phyloP scores from a whole-genome alignment of 148 eudicot species.

The Bassia scoparia region DNA sequence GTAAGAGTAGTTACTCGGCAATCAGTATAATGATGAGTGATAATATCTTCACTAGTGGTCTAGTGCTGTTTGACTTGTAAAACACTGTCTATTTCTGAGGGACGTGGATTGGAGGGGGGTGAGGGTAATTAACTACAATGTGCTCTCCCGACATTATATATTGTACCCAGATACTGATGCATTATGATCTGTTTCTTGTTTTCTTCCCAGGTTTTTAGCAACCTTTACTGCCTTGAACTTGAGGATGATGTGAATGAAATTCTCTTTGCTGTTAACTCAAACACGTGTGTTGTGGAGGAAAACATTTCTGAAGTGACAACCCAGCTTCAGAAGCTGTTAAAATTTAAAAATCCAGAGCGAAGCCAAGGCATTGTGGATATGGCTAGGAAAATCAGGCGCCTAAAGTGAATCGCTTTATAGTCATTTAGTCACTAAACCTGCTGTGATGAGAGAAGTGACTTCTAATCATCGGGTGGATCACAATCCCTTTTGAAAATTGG shows the following conservation, averaged over 20 bases:
- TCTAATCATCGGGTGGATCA: background rate
- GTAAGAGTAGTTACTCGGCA: background rate
- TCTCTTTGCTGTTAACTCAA: constrained; percentile 64
- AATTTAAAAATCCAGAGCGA: constrained; percentile 43
- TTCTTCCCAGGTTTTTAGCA: constrained; percentile 59
- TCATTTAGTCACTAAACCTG: background rate
- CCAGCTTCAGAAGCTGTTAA: constrained; percentile 45
- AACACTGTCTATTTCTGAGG: too few relatives aligned
- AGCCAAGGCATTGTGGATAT: constrained; percentile 41
- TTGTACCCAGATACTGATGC: background rate
- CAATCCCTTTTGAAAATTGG: background rate
- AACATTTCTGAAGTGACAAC: constrained; percentile 48
- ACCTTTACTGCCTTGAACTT: constrained; percentile 66
- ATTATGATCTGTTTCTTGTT: background rate
- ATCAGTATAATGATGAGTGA: background rate
- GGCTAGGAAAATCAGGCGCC: constrained; percentile 51
- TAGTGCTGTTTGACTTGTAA: background rate
- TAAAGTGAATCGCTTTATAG: constrained; percentile 28
- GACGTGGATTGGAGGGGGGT: too few relatives aligned
- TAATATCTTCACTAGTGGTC: background rate
- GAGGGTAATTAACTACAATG: too few relatives aligned
- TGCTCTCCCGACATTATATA: too few relatives aligned
- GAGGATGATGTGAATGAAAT: constrained; percentile 95
- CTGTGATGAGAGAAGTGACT: background rate
- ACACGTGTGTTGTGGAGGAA: constrained; percentile 30